Percentiles rank a stretch among this genome's conserved stretches.
Conservation (phyloP, 2,329 filamentous ascomycete genomes). For the Arthroderma uncinatum region DNA sequence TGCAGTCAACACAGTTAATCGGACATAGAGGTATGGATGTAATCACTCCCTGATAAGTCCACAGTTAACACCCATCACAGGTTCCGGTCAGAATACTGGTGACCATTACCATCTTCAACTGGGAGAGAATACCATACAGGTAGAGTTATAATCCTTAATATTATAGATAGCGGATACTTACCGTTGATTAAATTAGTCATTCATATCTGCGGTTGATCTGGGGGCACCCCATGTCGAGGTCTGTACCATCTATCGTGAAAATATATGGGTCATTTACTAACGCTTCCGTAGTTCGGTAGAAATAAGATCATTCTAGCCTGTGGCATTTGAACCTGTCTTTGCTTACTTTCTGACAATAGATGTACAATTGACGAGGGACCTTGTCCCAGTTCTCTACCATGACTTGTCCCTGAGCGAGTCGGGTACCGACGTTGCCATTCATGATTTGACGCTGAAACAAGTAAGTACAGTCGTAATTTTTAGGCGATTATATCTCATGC, state of each 20-base stretch:
- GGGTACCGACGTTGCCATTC: constrained; percentile 33
- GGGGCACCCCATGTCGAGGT: constrained; percentile 30
- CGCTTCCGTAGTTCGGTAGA: constrained; percentile 15
- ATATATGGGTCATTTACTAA: not conserved
- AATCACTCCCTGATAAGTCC: not conserved
- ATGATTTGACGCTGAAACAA: constrained; percentile 32
- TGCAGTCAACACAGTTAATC: constrained; percentile 17
- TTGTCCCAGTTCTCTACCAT: constrained; percentile 33
- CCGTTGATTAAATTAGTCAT: constrained; percentile 20
- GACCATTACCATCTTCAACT: constrained; percentile 26
- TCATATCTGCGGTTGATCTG: constrained; percentile 24
- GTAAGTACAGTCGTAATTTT: constrained; percentile 11
- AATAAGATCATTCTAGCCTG: not conserved
- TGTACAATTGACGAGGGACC: constrained; percentile 34
- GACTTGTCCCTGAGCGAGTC: constrained; percentile 36
- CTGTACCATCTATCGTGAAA: not conserved
- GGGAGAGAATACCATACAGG: constrained; percentile 31
- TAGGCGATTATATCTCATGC: constrained; percentile 5
- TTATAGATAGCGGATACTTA: not conserved
- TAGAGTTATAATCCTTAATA: constrained; percentile 8
- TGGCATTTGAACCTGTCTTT: constrained; percentile 8
- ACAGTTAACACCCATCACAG: not conserved
- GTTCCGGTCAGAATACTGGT: constrained; percentile 21
- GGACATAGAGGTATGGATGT: constrained; percentile 25
- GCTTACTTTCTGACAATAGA: constrained; percentile 18